Conservation (phyloP, 352 stramenopile species). For the Phytopythium aichiense region DNA sequence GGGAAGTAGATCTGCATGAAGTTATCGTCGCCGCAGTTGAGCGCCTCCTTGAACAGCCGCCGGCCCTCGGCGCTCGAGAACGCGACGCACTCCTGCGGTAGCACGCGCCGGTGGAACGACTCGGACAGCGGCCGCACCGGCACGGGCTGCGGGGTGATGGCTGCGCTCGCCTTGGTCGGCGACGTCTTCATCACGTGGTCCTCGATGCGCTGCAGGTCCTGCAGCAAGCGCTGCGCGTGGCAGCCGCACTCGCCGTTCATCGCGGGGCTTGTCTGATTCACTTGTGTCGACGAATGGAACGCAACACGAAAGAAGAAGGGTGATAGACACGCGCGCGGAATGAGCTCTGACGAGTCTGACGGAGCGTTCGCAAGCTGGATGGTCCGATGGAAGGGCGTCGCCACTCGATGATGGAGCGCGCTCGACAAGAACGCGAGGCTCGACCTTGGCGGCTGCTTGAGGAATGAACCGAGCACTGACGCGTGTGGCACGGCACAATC, state of each 20-base stretch:
- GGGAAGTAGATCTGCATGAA: conserved; percentile 93
- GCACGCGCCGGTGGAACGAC: conserved; percentile 8
- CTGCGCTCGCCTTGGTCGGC: neutral
- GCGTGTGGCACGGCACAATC: neutral
- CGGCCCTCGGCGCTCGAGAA: conserved; percentile 84
- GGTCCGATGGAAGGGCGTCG: too few relatives aligned
- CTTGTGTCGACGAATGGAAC: conserved; percentile 2
- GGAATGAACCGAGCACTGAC: neutral
- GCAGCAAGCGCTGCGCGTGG: conserved; percentile 9
- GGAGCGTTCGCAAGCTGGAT: too few relatives aligned
- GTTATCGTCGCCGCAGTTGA: conserved; percentile 26
- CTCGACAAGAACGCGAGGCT: conserved; percentile 1
- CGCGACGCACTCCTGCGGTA: conserved; percentile 75
- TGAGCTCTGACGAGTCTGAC: neutral
- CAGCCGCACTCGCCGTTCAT: conserved; percentile 5
- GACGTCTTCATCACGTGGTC: neutral
- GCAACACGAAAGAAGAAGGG: neutral
- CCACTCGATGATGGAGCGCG: neutral
- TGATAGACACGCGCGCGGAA: neutral
- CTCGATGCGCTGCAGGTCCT: conserved; percentile 6
- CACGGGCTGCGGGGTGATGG: neutral
- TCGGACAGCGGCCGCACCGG: conserved; percentile 1
- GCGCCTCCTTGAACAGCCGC: conserved; percentile 75
- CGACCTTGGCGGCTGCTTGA: neutral
- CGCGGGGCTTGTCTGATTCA: conserved; percentile 1